Conservation (phyloP, 257 asterid genomes). For the Solanum sitiens region DNA sequence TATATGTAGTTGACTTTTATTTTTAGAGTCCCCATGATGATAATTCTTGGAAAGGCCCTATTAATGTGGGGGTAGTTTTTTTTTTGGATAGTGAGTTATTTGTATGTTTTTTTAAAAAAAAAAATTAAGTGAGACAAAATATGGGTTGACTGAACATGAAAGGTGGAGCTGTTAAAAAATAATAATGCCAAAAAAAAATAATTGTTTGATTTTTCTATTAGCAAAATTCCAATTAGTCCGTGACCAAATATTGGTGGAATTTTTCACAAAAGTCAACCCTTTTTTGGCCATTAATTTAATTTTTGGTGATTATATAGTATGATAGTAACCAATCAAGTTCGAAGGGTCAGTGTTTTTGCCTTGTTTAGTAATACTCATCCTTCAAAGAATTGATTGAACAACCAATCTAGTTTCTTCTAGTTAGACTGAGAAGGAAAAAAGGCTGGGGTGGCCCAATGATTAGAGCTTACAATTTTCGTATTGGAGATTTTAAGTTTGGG, state of each 20-base stretch:
- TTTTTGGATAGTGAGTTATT: not conserved
- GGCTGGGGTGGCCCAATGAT: rapidly evolving
- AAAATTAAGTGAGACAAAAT: slow-evolving; percentile 13
- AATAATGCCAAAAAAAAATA: not conserved
- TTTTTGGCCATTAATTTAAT: not conserved
- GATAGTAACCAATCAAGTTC: not conserved
- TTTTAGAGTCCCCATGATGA: slow-evolving; percentile 17
- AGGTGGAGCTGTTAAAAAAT: slow-evolving; percentile 5
- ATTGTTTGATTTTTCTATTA: not conserved
- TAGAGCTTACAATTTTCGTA: too few species aligned
- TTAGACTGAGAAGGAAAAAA: not conserved
- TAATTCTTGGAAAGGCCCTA: not conserved
- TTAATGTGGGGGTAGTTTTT: slow-evolving; percentile 2
- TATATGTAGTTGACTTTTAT: slow-evolving; percentile 42
- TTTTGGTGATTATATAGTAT: not conserved
- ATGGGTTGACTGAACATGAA: slow-evolving; percentile 9
- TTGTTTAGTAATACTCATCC: not conserved
- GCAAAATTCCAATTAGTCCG: not conserved
- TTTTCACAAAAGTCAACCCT: slow-evolving; percentile 46
- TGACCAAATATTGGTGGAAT: slow-evolving; percentile 37
- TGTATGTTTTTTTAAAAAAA: not conserved
- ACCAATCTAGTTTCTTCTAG: not conserved
- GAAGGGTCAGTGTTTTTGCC: not conserved
- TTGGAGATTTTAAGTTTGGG: too few species aligned
- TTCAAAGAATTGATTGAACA: not conserved